A percentile compares a stretch with the other conserved stretches of the same genome.
Evolutionary conservation across 2,329 filamentous ascomycete genomes (phyloP).

Genomic region (Epichloe sp.): DNA sequence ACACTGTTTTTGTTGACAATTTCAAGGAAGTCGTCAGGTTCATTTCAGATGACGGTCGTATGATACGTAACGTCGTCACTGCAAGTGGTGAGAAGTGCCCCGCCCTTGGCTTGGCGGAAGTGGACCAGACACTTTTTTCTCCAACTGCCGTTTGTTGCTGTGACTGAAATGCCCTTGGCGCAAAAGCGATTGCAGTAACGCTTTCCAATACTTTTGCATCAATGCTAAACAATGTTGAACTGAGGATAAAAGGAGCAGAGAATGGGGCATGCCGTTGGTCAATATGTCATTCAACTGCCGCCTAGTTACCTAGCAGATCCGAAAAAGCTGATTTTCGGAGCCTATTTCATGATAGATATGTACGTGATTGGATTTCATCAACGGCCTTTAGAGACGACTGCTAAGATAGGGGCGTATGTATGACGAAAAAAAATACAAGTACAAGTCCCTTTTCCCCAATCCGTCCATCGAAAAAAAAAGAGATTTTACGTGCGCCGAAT

Average conservation of each 20-base stretch:
- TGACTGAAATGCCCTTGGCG: no score
- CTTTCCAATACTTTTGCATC: no score
- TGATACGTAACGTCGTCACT: neutral
- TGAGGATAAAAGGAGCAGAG: no score
- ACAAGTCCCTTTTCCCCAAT: conserved; percentile 23
- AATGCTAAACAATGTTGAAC: no score
- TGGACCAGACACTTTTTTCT: no score
- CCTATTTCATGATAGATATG: neutral
- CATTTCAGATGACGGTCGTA: conserved; percentile 1
- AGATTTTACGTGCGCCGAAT: conserved; percentile 9
- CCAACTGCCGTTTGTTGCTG: no score
- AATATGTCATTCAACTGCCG: no score
- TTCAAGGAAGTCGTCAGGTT: neutral
- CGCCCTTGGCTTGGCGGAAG: neutral
- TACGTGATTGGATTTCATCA: neutral
- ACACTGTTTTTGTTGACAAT: neutral
- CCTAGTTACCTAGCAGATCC: no score
- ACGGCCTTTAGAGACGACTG: conserved; percentile 16
- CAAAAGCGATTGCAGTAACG: no score
- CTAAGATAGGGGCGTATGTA: conserved; percentile 22
- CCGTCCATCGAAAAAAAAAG: conserved; percentile 21
- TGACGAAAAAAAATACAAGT: conserved; percentile 27
- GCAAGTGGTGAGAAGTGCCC: neutral
- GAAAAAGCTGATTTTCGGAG: no score
- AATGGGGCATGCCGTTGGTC: no score